These are phyloP conservation scores for Neoascochyta sp. DNA, from an alignment of 2,329 filamentous ascomycete genomes.

Conservation along the genomic window DNA sequence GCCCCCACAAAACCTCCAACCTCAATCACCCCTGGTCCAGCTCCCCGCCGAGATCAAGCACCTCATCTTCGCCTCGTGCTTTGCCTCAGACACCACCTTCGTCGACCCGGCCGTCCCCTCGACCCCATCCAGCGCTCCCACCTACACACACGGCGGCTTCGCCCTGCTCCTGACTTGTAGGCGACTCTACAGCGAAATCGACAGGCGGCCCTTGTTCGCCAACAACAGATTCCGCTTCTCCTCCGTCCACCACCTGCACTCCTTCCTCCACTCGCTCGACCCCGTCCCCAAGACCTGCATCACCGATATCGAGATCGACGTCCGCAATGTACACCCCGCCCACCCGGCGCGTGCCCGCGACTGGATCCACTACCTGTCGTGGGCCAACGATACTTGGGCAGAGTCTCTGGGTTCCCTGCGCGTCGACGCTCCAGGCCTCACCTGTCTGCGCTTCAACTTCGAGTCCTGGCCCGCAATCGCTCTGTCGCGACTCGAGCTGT, in stretches of 20 bases:
- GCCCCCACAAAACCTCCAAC: conserved; percentile 21
- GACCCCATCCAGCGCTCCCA: neutral
- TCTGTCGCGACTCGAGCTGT: conserved; percentile 28
- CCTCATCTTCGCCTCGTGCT: conserved; percentile 28
- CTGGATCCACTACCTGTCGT: conserved; percentile 37
- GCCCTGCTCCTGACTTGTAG: conserved; percentile 38
- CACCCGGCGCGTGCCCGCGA: conserved; percentile 25
- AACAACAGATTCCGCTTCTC: conserved; percentile 40
- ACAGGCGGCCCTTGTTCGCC: conserved; percentile 28
- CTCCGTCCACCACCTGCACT: conserved; percentile 22
- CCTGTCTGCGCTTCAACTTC: conserved; percentile 35
- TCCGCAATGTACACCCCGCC: conserved; percentile 25
- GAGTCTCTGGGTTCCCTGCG: conserved; percentile 21
- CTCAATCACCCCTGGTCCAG: conserved; percentile 30
- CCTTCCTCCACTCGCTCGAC: conserved; percentile 28
- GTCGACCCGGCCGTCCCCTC: conserved; percentile 17
- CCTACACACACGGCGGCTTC: conserved; percentile 13
- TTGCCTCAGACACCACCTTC: conserved; percentile 24
- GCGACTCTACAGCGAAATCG: conserved; percentile 31
- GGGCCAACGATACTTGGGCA: conserved; percentile 16
- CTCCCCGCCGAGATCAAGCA: conserved; percentile 37
- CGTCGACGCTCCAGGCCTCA: conserved; percentile 28
- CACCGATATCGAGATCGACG: conserved; percentile 37
- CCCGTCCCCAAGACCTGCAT: conserved; percentile 19
- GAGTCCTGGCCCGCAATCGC: conserved; percentile 31